These are phyloP conservation scores for Backusella luteola DNA, from an alignment of 192 early-diverging fungal genomes.

Conservation along the genomic window DNA sequence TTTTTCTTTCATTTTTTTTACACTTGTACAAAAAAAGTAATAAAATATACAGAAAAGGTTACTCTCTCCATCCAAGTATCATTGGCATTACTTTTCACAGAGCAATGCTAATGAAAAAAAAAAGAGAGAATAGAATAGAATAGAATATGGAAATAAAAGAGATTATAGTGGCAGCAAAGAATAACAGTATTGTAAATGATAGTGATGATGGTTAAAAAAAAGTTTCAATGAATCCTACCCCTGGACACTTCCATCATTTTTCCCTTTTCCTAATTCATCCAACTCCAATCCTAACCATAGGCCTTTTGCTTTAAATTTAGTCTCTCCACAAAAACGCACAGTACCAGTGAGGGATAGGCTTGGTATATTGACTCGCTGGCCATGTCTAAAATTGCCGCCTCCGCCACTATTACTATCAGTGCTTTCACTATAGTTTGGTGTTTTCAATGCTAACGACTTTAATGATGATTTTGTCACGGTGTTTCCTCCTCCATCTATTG, in stretches of 20 bases:
- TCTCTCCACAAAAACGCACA: constrained; percentile 66
- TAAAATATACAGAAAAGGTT: constrained; percentile 2
- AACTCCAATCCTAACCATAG: constrained; percentile 81
- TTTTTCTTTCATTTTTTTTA: background rate
- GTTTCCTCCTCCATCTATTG: background rate
- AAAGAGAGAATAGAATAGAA: background rate
- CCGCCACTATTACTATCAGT: background rate
- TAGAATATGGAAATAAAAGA: background rate
- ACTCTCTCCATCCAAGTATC: background rate
- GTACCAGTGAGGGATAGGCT: constrained; percentile 44
- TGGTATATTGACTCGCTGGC: constrained; percentile 16
- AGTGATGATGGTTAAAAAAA: background rate
- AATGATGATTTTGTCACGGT: background rate
- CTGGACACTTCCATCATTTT: constrained; percentile 72
- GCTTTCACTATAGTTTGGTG: background rate
- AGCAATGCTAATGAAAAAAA: background rate
- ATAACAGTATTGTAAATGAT: background rate
- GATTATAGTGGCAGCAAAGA: background rate
- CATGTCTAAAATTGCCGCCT: constrained; percentile 4
- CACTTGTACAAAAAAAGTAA: background rate
- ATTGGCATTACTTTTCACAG: background rate
- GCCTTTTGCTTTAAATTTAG: constrained; percentile 64
- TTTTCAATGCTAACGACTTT: background rate
- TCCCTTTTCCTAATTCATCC: constrained; percentile 67
- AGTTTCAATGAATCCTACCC: constrained; percentile 41